phyloP scores from a whole-genome alignment of 129 eudicot species.

The Helianthus tuberosus region DNA sequence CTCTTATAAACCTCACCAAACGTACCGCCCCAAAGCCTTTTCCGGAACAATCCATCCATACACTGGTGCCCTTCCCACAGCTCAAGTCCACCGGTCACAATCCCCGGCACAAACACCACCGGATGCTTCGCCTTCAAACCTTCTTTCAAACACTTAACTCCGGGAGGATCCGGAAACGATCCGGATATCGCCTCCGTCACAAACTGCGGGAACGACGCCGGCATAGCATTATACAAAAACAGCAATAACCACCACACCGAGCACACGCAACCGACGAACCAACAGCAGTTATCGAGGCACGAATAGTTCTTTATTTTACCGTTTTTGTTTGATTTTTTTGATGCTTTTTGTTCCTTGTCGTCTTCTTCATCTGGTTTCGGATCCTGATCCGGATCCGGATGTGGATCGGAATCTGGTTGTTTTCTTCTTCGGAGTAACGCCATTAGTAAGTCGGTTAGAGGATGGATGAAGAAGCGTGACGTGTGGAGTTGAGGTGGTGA shows the following conservation, averaged over 20 bases:
- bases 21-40: constrained; percentile 97
- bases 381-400: constrained; percentile 14
- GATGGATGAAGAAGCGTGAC: background rate
- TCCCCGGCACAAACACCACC: constrained; percentile 96
- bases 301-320: constrained; percentile 50
- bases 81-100: constrained; percentile 94
- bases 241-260: constrained; percentile 77
- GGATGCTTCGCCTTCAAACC: constrained; percentile 85
- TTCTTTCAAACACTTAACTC: constrained; percentile 72
- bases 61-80: constrained; percentile 94
- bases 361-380: constrained; percentile 30
- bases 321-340: background rate
- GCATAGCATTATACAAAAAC: constrained; percentile 83
- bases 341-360: constrained; percentile 28
- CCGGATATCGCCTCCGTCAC: constrained; percentile 94
- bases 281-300: constrained; percentile 83
- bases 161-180: constrained; percentile 95
- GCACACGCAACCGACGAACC: constrained; percentile 86
- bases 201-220: constrained; percentile 84
- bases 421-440: constrained; percentile 48
- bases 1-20: constrained; percentile 94
- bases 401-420: constrained; percentile 30
- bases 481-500: background rate
- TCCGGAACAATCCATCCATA: constrained; percentile 85
- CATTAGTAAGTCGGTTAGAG: constrained; percentile 30